These are phyloP conservation scores for Gracilariopsis chorda DNA, from an alignment of 23 red algal genomes.

Conservation along the genomic window DNA sequence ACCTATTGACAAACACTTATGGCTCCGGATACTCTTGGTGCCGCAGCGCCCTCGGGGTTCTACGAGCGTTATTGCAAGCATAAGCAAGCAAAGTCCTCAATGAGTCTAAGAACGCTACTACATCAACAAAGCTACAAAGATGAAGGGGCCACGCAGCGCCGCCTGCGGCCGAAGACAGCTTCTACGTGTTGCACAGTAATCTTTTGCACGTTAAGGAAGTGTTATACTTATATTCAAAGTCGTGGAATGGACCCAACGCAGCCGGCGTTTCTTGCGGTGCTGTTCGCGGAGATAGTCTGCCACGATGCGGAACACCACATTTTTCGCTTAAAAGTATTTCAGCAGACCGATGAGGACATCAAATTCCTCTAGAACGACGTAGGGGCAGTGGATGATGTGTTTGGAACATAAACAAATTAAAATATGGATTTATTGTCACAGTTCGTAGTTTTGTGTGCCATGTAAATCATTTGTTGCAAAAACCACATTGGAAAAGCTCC, in stretches of 20 bases:
- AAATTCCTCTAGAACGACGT: not conserved
- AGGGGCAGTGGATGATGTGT: constrained; percentile 3
- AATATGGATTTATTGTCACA: not conserved
- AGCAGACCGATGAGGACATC: not conserved
- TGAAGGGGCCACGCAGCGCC: too few relatives aligned
- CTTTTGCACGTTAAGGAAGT: constrained; percentile 9
- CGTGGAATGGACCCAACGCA: not conserved
- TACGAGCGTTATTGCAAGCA: too few relatives aligned
- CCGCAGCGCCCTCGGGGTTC: too few relatives aligned
- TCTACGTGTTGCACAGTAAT: not conserved
- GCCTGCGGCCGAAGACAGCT: too few relatives aligned
- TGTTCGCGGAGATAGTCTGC: not conserved
- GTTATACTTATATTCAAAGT: constrained; percentile 1
- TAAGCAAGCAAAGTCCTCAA: too few relatives aligned
- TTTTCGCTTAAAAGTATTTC: constrained; percentile 13
- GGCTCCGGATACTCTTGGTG: too few relatives aligned
- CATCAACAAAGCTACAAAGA: too few relatives aligned
- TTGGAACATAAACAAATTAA: not conserved
- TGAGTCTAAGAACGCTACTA: too few relatives aligned
- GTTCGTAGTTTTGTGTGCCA: constrained; percentile 1
- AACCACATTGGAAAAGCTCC: not conserved
- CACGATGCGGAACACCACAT: not conserved
- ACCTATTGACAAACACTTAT: too few relatives aligned
- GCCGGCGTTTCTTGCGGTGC: not conserved
- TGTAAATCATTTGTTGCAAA: not conserved